Base-by-base conservation (phyloP, 1,284 basidiomycete genomes). In the Cystobasidium slooffiae region DNA sequence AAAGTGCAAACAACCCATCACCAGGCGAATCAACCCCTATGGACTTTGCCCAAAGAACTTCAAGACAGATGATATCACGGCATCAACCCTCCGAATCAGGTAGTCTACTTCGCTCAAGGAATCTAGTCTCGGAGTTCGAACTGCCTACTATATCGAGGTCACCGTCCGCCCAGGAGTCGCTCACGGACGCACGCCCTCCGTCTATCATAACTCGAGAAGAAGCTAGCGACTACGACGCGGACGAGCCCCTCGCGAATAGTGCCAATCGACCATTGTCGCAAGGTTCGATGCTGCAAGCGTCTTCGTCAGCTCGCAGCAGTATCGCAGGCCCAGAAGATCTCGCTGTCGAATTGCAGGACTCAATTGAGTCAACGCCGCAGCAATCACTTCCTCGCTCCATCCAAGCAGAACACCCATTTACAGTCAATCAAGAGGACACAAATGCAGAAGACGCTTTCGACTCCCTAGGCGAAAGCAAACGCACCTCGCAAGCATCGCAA, bases 1-100 rank as follows among this genome's bases (percentile, higher is more conserved):
- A 75, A 14, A 72, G 68, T 24, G 79, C 79, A n/a, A 64, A 63
- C 18, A 46, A 20, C 20, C 37, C 44, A 24, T 41, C 61, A 24
- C 31, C 61, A 7, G 9, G 61, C 7, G 24, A 24, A 22, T 31
- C 44, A 4, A 46, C 61, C 10, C 61, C 61, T 24, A 8, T 49
- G 20, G 24, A 47, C 5, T 5, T 44, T 16, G 16, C 9, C 16
- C 44, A 49, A 22, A 63, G 61, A 10, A 18, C 5, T 18, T 24
- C 61, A 16, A 41, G 61, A 47, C 44, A 47, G n/a, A 16, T 49
- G 1, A 12, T 63, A 14, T 24, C 43, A 31, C 44, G 61, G 14
- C 61, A 49, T 14, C 22, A 47, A 14, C 44, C 61, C 5, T 47
- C 61, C 1, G n/a, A 37, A 12, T 47, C 39, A 24, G 20, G 22